Percentiles rank a stretch among this genome's conserved stretches.
These are phyloP conservation scores for Hirsutella minnesotensis DNA, from an alignment of 2,329 filamentous ascomycete genomes.

Conservation along the genomic window DNA sequence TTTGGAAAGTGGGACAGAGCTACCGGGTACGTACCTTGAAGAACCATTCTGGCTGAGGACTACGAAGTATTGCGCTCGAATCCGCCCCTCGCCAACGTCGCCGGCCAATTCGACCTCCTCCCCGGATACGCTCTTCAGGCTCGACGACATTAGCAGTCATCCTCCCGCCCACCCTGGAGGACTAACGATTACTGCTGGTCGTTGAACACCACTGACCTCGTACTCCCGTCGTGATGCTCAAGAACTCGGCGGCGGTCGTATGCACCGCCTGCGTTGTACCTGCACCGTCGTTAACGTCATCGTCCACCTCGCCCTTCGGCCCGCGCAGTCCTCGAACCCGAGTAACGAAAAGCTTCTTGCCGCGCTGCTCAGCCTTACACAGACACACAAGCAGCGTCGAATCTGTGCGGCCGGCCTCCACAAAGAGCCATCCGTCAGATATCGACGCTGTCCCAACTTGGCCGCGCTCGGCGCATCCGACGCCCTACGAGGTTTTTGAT, in stretches of 20 bases:
- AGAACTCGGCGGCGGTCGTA: background rate
- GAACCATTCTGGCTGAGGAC: too few species aligned
- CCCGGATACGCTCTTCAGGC: too few species aligned
- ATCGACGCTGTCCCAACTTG: slow-evolving; percentile 18
- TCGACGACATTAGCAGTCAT: too few species aligned
- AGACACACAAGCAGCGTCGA: background rate
- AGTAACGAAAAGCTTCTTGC: background rate
- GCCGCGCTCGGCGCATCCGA: slow-evolving; percentile 44
- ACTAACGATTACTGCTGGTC: too few species aligned
- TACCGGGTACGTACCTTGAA: too few species aligned
- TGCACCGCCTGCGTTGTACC: background rate
- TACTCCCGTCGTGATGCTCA: background rate
- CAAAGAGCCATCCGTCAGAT: background rate
- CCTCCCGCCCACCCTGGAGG: too few species aligned
- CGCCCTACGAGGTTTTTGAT: slow-evolving; percentile 83
- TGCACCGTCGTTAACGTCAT: background rate
- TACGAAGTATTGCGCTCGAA: too few species aligned
- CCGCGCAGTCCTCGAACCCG: too few species aligned
- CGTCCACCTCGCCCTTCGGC: background rate
- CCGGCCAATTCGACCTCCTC: too few species aligned
- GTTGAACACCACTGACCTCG: too few species aligned
- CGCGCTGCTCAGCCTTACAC: background rate
- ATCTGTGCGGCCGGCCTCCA: background rate
- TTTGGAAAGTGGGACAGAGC: too few species aligned
- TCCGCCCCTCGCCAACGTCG: too few species aligned